Percentiles rank a stretch among this genome's conserved stretches.
Evolutionary conservation across 345 rosid species (phyloP).

Genomic region (Ailanthus altissimus): DNA sequence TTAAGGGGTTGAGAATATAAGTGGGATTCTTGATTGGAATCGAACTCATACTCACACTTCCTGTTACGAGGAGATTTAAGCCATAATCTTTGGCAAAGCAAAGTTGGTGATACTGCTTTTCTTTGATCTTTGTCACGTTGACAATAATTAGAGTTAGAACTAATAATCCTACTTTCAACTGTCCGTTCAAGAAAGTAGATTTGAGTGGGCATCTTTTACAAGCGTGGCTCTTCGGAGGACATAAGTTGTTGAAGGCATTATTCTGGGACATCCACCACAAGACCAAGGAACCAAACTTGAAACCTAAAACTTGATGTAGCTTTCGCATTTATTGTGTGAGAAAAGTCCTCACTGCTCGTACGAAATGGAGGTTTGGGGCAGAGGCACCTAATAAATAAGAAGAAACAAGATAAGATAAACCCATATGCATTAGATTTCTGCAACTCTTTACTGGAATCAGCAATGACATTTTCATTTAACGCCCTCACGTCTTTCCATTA

Average conservation of each 20-base stretch:
- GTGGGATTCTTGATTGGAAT: neutral
- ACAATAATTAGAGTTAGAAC: neutral
- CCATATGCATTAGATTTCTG: constrained; percentile 9
- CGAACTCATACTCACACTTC: neutral
- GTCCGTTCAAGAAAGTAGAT: no score
- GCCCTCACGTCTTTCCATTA: neutral
- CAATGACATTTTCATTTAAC: neutral
- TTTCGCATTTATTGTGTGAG: neutral
- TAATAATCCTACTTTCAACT: no score
- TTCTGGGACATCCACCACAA: no score
- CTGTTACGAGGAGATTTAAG: neutral
- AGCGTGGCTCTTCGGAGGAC: no score
- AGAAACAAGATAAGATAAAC: neutral
- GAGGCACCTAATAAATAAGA: neutral
- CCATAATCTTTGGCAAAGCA: neutral
- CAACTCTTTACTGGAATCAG: neutral
- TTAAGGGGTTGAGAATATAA: neutral
- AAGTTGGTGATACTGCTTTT: neutral
- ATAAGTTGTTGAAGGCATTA: no score
- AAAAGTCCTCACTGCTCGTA: neutral
- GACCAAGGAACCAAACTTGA: no score
- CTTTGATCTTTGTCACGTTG: neutral
- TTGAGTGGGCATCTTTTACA: no score
- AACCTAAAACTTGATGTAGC: neutral
- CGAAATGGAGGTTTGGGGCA: constrained; percentile 12